Evolutionary conservation across 495 filamentous ascomycete genomes (phyloP).

Genomic region (Opeltia flavorubescens): DNA sequence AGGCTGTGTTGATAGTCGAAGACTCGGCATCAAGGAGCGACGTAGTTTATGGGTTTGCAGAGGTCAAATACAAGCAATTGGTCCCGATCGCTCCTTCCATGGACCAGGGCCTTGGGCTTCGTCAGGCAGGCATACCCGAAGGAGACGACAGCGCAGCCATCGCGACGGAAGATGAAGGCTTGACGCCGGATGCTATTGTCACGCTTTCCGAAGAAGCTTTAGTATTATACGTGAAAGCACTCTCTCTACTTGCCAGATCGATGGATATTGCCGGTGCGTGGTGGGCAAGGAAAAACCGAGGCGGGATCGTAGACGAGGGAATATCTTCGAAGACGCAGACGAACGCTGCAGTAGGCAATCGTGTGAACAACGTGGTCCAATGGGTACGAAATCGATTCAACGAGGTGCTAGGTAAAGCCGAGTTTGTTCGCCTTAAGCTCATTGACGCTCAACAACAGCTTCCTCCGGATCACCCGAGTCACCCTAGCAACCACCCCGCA

Average conservation of each 20-base stretch:
- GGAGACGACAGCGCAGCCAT: conserved; percentile 21
- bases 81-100: conserved; percentile 72
- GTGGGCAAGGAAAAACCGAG: conserved; percentile 69
- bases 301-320: conserved; percentile 41
- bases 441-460: conserved; percentile 75
- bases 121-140: conserved; percentile 32
- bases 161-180: conserved; percentile 41
- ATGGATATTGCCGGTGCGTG: conserved; percentile 92
- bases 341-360: conserved; percentile 42
- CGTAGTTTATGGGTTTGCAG: conserved; percentile 91
- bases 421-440: conserved; percentile 75
- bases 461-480: conserved; percentile 70
- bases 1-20: conserved; percentile 67
- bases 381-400: conserved; percentile 93
- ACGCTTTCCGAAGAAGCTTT: conserved; percentile 85
- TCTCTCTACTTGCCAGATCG: conserved; percentile 77
- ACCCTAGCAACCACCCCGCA: conserved; percentile 61
- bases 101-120: conserved; percentile 53
- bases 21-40: conserved; percentile 85
- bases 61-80: conserved; percentile 95
- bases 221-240: conserved; percentile 88
- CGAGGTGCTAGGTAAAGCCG: conserved; percentile 88
- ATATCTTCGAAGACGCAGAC: conserved; percentile 30
- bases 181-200: conserved; percentile 77
- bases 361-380: conserved; percentile 86